Evolutionary conservation across 257 asterid genomes (phyloP).

Genomic region (Fraxinus cuspidata): DNA sequence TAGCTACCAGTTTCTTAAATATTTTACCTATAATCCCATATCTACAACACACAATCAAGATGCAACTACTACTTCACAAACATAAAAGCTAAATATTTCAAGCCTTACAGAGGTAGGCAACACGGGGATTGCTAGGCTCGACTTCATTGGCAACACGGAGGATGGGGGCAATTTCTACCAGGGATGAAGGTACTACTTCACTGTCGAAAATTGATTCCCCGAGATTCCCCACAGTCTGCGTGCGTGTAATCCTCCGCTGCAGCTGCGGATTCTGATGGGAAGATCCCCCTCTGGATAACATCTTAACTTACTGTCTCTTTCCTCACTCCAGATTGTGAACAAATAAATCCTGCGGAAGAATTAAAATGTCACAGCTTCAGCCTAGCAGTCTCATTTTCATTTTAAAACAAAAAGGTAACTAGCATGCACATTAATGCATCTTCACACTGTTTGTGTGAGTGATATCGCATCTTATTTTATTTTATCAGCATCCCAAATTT

Average conservation of each 20-base stretch:
- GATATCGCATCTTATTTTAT: background rate
- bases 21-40: slow-evolving; percentile 1
- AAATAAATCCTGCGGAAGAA: slow-evolving; percentile 10
- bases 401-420: background rate
- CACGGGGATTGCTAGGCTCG: slow-evolving; percentile 96
- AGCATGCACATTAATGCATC: background rate
- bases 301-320: slow-evolving; percentile 34
- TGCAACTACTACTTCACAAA: background rate
- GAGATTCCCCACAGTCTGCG: slow-evolving; percentile 31
- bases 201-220: slow-evolving; percentile 93
- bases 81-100: slow-evolving; percentile 7
- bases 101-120: slow-evolving; percentile 92
- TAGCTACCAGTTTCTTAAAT: slow-evolving; percentile 6
- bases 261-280: slow-evolving; percentile 63
- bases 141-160: slow-evolving; percentile 99
- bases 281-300: slow-evolving; percentile 76
- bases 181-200: slow-evolving; percentile 98
- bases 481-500: background rate
- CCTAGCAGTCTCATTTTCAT: background rate
- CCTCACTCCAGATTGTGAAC: slow-evolving; percentile 28
- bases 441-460: background rate
- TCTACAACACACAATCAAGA: slow-evolving; percentile 12
- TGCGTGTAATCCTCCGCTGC: slow-evolving; percentile 83
- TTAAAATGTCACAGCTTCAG: slow-evolving; percentile 7
- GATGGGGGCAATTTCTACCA: slow-evolving; percentile 96